Evolutionary conservation across 306 rosid species (phyloP), one percentile per base, ranked within the genome.

Genomic region (Gleditsia sinensis): DNA sequence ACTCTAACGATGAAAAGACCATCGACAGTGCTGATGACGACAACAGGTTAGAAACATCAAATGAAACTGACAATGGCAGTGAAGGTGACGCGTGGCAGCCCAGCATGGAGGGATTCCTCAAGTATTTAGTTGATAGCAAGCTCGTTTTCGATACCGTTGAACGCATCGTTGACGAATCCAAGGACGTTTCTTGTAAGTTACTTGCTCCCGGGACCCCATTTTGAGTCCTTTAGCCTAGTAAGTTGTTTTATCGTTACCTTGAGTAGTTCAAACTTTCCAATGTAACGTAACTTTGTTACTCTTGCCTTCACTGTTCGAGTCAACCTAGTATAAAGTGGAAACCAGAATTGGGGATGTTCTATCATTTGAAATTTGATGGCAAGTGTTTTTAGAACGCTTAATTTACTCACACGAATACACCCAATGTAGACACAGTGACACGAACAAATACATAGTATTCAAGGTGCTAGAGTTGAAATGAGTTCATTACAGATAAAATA

Each of bases 91-190:
- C 82, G 40, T 94, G 97, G 97, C 72, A 51, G 49, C 93, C 99
- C 6, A 83, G 84, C 62, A 24, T 86, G 76, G 79, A 88, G 49
- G 96, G 98, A 2, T 92, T 88, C 59, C 51, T 86, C 67, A 78
- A 64, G 48, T 92, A 87, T 78, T 76, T 92, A 82, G 96, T 90
- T 42, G 96, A 92, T 71, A 86, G 76, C 86, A 75, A 90, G 72
- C 86, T 83, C 65, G 81, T 92, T 25, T 94, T 94, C 85, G 57
- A 58, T 72, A 85, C 93, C 1, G 79, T 92, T 34, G 97, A 94
- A 83, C 89, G 90, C 82, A 84, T 94, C 62, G 82, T 94, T 3
- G 93, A 92, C 28, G 91, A 94, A 2, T 83, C 96, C 25, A 76
- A 77, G 6, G 81, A 94, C 57, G 98, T 90, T 69, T 80, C 95